These are phyloP conservation scores for Galium porrigens DNA, from an alignment of 305 asterid genomes.

Conservation along the genomic window DNA sequence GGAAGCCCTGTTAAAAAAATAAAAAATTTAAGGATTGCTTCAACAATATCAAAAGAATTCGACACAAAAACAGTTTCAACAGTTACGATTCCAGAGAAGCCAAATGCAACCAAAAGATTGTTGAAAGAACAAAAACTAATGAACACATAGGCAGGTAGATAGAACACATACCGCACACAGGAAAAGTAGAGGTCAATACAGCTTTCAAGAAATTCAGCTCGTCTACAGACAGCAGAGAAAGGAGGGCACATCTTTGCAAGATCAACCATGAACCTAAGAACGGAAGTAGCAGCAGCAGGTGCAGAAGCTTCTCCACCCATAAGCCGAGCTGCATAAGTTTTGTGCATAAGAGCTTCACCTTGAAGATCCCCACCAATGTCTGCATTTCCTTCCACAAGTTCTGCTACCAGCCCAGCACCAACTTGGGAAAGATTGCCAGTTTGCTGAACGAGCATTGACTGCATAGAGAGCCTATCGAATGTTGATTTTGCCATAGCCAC, in stretches of 20 bases:
- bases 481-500: slow-evolving; percentile 97
- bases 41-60: slow-evolving; percentile 12
- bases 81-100: neutral
- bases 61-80: neutral
- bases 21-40: slow-evolving; percentile 14
- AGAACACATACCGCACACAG: slow-evolving; percentile 63
- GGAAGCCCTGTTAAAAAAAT: slow-evolving; percentile 68
- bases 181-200: slow-evolving; percentile 90
- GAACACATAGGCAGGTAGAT: slow-evolving; percentile 12
- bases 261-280: slow-evolving; percentile 97
- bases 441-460: slow-evolving; percentile 77
- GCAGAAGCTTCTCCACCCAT: slow-evolving; percentile 99
- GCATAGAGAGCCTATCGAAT: slow-evolving; percentile 78
- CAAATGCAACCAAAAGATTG: neutral
- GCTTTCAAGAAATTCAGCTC: slow-evolving; percentile 86
- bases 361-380: slow-evolving; percentile 95
- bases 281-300: slow-evolving; percentile 97
- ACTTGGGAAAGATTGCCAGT: slow-evolving; percentile 81
- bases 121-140: slow-evolving; percentile 6
- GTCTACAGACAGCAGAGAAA: slow-evolving; percentile 83
- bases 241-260: slow-evolving; percentile 94
- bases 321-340: slow-evolving; percentile 97
- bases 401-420: slow-evolving; percentile 90
- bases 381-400: slow-evolving; percentile 68
- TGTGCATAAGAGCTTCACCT: slow-evolving; percentile 99